Conservation (phyloP, 176 grass and related monocot genomes). For the Carex cristatella region DNA sequence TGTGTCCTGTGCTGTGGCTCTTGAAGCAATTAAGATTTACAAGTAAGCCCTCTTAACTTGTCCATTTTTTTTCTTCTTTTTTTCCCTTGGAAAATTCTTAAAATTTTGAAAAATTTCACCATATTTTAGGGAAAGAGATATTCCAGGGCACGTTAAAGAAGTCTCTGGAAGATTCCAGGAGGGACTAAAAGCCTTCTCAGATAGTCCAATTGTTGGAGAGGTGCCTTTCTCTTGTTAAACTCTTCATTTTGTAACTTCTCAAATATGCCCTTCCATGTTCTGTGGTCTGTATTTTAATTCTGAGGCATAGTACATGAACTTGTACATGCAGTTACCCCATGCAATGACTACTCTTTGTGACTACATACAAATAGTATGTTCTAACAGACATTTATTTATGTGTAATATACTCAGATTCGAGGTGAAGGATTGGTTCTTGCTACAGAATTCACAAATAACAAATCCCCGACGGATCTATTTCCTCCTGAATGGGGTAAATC, state of each 20-base stretch:
- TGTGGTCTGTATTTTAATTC: neutral
- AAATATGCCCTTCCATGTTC: neutral
- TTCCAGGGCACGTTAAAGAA: conserved; percentile 58
- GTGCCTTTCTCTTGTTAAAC: conserved; percentile 39
- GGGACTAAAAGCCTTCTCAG: conserved; percentile 56
- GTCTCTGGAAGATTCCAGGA: conserved; percentile 73
- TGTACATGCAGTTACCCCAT: neutral
- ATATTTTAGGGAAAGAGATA: conserved; percentile 74
- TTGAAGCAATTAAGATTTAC: conserved; percentile 90
- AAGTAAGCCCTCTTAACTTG: conserved; percentile 25
- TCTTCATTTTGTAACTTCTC: neutral
- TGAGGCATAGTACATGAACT: neutral
- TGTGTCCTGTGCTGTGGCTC: conserved; percentile 73
- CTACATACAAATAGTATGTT: neutral
- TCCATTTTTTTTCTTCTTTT: neutral
- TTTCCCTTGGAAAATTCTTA: conserved; percentile 9
- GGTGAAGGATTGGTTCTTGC: conserved; percentile 71
- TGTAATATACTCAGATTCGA: conserved; percentile 52
- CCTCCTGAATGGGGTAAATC: conserved; percentile 80
- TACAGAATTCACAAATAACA: conserved; percentile 87
- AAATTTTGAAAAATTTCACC: conserved; percentile 11
- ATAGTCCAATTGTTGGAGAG: conserved; percentile 87
- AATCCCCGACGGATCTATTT: conserved; percentile 67
- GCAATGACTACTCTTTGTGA: neutral
- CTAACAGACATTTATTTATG: neutral